Evolutionary conservation across 1,284 basidiomycete species (phyloP).

Genomic region (Rhodotorula sp.): DNA sequence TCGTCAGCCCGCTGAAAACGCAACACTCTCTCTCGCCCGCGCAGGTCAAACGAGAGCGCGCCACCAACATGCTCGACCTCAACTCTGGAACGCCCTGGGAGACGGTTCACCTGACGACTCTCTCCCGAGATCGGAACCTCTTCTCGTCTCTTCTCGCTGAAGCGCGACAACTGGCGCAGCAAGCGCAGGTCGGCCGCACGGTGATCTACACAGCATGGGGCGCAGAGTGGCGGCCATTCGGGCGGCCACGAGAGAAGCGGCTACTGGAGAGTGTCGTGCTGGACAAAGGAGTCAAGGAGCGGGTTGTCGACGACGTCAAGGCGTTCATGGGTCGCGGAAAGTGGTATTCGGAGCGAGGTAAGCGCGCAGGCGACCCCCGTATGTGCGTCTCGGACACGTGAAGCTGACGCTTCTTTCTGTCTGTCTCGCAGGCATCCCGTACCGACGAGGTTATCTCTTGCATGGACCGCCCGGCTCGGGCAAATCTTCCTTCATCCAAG

Average conservation of each 20-base stretch:
- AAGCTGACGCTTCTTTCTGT: neutral
- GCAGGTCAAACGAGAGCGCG: constrained; percentile 87
- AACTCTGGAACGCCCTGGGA: constrained; percentile 95
- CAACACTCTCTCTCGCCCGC: constrained; percentile 4
- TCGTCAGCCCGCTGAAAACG: neutral
- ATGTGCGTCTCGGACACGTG: neutral
- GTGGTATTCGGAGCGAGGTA: constrained; percentile 97
- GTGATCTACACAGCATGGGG: constrained; percentile 97
- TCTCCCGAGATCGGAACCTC: constrained; percentile 76
- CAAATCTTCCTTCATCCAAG: constrained; percentile 98
- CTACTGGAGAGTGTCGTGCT: constrained; percentile 90
- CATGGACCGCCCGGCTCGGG: constrained; percentile 97
- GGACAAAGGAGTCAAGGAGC: constrained; percentile 71
- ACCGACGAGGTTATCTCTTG: constrained; percentile 89
- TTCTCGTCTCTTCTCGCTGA: constrained; percentile 81
- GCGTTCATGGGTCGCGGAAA: constrained; percentile 77
- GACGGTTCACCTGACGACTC: constrained; percentile 88
- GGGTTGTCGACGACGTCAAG: constrained; percentile 73
- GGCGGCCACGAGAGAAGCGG: constrained; percentile 82
- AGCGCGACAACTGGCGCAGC: constrained; percentile 81
- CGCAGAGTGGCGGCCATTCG: constrained; percentile 93
- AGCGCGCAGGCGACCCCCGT: constrained; percentile 40
- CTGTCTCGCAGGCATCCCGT: constrained; percentile 77
- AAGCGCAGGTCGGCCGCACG: constrained; percentile 86
- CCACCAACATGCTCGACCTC: constrained; percentile 84